Conservation (phyloP, 768 basidiomycete species). For the Mycena indigotica region DNA sequence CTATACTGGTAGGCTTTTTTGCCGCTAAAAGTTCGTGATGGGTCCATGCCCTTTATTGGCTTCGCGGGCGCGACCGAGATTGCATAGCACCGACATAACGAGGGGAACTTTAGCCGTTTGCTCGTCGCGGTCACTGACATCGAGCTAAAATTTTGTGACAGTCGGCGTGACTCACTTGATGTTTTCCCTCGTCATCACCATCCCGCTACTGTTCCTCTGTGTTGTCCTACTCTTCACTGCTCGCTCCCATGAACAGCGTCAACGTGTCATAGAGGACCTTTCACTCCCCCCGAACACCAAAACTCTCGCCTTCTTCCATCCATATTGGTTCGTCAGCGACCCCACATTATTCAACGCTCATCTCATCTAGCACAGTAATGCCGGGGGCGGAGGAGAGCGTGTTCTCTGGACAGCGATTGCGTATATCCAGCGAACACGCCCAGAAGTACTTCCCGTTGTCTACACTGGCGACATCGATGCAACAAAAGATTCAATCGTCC, state of each 20-base stretch:
- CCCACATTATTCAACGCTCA: slow-evolving; percentile 27
- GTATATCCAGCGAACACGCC: slow-evolving; percentile 68
- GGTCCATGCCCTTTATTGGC: slow-evolving; percentile 52
- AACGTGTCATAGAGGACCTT: slow-evolving; percentile 4
- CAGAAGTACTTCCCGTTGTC: slow-evolving; percentile 70
- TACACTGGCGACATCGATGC: slow-evolving; percentile 89
- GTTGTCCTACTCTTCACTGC: not conserved
- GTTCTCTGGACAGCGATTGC: slow-evolving; percentile 92
- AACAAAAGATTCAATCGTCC: slow-evolving; percentile 77
- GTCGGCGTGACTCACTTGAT: not conserved
- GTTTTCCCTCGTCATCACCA: not conserved
- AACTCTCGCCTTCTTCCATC: slow-evolving; percentile 72
- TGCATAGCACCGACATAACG: slow-evolving; percentile 40
- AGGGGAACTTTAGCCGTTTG: slow-evolving; percentile 35
- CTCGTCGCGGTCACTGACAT: not conserved
- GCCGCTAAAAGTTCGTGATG: slow-evolving; percentile 70
- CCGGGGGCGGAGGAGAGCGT: slow-evolving; percentile 94
- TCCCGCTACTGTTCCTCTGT: not conserved
- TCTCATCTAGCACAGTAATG: slow-evolving; percentile 67
- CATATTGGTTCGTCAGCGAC: slow-evolving; percentile 75
- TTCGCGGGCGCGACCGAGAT: slow-evolving; percentile 58
- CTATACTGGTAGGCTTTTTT: slow-evolving; percentile 82
- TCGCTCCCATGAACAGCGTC: not conserved
- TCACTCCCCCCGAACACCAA: slow-evolving; percentile 18
- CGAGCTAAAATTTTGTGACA: slow-evolving; percentile 1